These are phyloP conservation scores for Phyllosticta capitalensis DNA, from an alignment of 2,329 filamentous ascomycete species.

Conservation along the genomic window DNA sequence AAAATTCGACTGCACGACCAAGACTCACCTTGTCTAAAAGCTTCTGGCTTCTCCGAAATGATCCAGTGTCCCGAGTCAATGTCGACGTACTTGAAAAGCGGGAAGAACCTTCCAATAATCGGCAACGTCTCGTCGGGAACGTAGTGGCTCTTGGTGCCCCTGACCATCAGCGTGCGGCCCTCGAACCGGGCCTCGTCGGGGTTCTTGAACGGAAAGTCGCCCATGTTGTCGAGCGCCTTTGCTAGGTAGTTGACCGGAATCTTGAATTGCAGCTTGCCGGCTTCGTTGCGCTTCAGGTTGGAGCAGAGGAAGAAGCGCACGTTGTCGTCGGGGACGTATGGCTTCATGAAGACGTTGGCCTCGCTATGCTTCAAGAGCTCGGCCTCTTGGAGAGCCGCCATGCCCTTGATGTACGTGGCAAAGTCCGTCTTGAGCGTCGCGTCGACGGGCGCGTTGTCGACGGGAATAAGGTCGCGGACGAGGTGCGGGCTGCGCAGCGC, in stretches of 20 bases:
- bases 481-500: constrained; percentile 61
- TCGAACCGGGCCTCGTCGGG: constrained; percentile 59
- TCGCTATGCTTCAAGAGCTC: constrained; percentile 60
- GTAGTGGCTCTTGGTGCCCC: constrained; percentile 69
- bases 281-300: constrained; percentile 57
- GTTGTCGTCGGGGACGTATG: constrained; percentile 48
- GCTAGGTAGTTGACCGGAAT: constrained; percentile 67
- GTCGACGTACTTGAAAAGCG: constrained; percentile 62
- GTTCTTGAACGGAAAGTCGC: constrained; percentile 79
- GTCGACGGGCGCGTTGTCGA: constrained; percentile 88
- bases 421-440: constrained; percentile 67
- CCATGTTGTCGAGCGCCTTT: constrained; percentile 61
- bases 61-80: constrained; percentile 80
- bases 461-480: constrained; percentile 64
- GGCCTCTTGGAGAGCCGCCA: constrained; percentile 69
- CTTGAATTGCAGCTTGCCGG: constrained; percentile 58
- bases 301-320: constrained; percentile 88
- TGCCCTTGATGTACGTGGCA: constrained; percentile 68
- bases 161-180: constrained; percentile 70
- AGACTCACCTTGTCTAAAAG: constrained; percentile 39
- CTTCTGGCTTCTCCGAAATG: constrained; percentile 77
- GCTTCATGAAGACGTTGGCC: constrained; percentile 67
- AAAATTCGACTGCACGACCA: neutral
- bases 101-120: constrained; percentile 75
- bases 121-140: constrained; percentile 72